Evolutionary conservation across 2,329 filamentous ascomycete genomes (phyloP), one percentile per base, ranked within the genome.

Genomic region (Talaromyces atroroseus): DNA sequence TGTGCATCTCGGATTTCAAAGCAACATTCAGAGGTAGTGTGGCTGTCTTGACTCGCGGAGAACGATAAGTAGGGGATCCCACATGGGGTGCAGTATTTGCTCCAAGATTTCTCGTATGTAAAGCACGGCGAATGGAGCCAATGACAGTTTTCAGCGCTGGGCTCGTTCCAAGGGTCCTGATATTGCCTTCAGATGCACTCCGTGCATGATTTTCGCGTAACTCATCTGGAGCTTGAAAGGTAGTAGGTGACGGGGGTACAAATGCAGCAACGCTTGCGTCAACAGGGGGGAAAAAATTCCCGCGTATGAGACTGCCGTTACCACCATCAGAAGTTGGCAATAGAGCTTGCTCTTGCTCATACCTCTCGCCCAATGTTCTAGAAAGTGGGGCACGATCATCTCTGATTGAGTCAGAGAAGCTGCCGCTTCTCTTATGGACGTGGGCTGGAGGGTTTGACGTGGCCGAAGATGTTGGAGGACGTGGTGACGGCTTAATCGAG

Each of bases 121-220:
- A 72, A 5, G 87, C 92, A 60, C 90, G 85, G 18, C 91, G 87
- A 38, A 97, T 89, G 60, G 89, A 92, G 6, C 91, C 89, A 51
- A 99, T 80, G 0, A 97, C 81, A 63, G 86, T 94, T 71, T 87
- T 92, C 80, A 96, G 89, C 2, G 89, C 90, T 32, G 88, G 87
- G 23, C 63, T 66, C 8, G 70, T 62, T 29, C 63, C 51, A 40
- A 64, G 60, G 7, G 63, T 58, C 50, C 68, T 72, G 5, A 63
- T 49, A 26, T 60, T 60, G 7, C 61, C 63, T 18, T 71, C 66
- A 2, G 64, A 61, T 32, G 64, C 69, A 48, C 67, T 71, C 46
- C 66, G 67, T 36, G 66, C 65, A 58, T 68, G 65, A 16, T 59
- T 32, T 10, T 59, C 64, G 20, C 61, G 54, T 50, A 62, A 60